A percentile compares a stretch with the other conserved stretches of the same genome.
phyloP scores from a whole-genome alignment of 495 filamentous ascomycete genomes.

The Venustampulla echinocandica region DNA sequence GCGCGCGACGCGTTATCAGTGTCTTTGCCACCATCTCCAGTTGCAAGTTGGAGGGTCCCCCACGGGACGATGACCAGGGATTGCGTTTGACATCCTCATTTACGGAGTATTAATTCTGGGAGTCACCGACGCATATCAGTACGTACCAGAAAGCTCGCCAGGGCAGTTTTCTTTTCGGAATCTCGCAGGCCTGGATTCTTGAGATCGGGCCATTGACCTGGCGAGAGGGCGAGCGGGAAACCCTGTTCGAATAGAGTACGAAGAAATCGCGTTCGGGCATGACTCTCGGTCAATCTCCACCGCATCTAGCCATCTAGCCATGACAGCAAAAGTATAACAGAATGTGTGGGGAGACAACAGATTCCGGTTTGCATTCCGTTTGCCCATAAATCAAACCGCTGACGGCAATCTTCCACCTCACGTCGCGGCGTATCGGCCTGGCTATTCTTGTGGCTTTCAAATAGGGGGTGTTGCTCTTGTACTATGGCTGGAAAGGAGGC shows the following conservation, averaged over 20 bases:
- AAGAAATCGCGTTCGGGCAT: not conserved
- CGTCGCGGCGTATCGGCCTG: constrained; percentile 7
- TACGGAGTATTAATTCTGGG: not conserved
- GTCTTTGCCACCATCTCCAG: not conserved
- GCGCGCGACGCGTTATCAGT: not conserved
- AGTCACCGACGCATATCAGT: too few relatives aligned
- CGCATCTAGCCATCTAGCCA: not conserved
- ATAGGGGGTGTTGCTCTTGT: not conserved
- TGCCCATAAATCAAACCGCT: too few relatives aligned
- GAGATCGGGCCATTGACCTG: not conserved
- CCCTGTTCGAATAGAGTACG: not conserved
- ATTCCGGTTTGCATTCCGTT: not conserved
- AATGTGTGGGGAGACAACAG: not conserved
- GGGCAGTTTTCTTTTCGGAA: not conserved
- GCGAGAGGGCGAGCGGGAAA: not conserved
- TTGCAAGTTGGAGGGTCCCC: not conserved
- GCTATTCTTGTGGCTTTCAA: constrained; percentile 14
- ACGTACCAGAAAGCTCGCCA: too few relatives aligned
- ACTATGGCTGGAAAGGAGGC: not conserved
- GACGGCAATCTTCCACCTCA: not conserved
- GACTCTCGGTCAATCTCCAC: not conserved
- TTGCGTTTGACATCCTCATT: too few relatives aligned
- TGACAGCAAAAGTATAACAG: not conserved
- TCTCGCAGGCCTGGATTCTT: not conserved
- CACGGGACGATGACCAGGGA: not conserved